Percentiles rank a stretch among this genome's conserved stretches.
Evolutionary conservation across 768 basidiomycete genomes (phyloP).

Genomic region (Termitomyces sp.): DNA sequence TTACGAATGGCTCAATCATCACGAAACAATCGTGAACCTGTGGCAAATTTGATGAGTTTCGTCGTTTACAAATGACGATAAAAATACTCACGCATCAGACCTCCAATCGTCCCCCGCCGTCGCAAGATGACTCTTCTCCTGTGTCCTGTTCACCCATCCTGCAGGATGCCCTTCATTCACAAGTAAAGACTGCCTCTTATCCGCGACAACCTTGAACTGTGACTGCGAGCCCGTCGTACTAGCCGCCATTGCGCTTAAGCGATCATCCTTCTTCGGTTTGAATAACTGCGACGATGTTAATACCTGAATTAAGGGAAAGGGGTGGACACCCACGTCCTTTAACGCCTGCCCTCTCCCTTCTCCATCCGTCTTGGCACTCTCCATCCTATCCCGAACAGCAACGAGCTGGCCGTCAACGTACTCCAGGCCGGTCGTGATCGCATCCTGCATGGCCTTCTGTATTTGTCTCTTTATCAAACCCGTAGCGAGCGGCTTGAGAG

Average conservation of each 20-base stretch:
- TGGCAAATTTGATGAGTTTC: background rate
- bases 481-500: conserved; percentile 72
- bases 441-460: conserved; percentile 48
- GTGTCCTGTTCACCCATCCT: conserved; percentile 64
- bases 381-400: conserved; percentile 76
- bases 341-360: conserved; percentile 41
- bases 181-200: conserved; percentile 66
- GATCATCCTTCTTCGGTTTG: conserved; percentile 46
- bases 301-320: background rate
- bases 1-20: background rate
- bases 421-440: conserved; percentile 75
- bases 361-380: conserved; percentile 40
- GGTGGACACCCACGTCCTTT: conserved; percentile 41
- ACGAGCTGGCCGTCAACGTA: conserved; percentile 88
- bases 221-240: conserved; percentile 25
- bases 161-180: conserved; percentile 56
- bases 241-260: conserved; percentile 15
- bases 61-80: background rate
- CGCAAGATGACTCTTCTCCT: conserved; percentile 31
- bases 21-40: background rate
- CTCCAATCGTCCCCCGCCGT: conserved; percentile 31
- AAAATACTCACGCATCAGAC: conserved; percentile 31
- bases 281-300: conserved; percentile 39
- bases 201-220: conserved; percentile 77
- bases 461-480: conserved; percentile 76